These are phyloP conservation scores for Saturnispora sekii DNA, from an alignment of 805 yeast species.

Conservation along the genomic window DNA sequence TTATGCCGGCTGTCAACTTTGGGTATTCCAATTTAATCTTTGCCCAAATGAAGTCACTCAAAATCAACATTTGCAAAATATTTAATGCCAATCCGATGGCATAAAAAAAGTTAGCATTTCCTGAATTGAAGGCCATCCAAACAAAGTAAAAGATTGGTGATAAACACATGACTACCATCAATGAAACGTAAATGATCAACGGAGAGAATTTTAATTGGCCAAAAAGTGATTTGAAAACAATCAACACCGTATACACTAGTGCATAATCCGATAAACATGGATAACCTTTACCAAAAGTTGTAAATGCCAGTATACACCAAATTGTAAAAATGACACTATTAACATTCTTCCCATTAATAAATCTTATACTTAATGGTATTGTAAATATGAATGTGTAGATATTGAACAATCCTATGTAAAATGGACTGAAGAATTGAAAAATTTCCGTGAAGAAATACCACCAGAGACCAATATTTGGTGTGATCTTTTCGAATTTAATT, in stretches of 20 bases:
- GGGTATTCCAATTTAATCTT: constrained; percentile 57
- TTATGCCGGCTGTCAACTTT: constrained; percentile 21
- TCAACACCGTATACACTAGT: constrained; percentile 25
- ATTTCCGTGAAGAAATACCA: constrained; percentile 97
- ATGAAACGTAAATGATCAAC: constrained; percentile 20
- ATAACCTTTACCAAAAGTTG: constrained; percentile 67
- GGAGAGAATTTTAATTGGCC: constrained; percentile 22
- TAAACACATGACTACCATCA: constrained; percentile 37
- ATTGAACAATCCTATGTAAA: constrained; percentile 78
- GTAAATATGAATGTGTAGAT: constrained; percentile 57
- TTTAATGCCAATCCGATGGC: constrained; percentile 83
- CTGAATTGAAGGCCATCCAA: constrained; percentile 92
- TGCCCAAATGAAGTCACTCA: constrained; percentile 80
- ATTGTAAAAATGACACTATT: constrained; percentile 25
- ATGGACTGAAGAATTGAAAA: constrained; percentile 79
- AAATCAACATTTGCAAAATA: constrained; percentile 52
- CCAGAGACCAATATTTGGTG: constrained; percentile 94
- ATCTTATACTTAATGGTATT: constrained; percentile 65
- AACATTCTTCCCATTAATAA: constrained; percentile 22
- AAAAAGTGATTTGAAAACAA: constrained; percentile 23
- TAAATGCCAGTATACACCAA: constrained; percentile 32
- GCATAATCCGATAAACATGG: constrained; percentile 76
- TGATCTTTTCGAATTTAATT: constrained; percentile 54
- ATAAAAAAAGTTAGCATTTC: constrained; percentile 92
- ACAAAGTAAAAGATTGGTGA: constrained; percentile 87